Evolutionary conservation across 1,139 yeast genomes (phyloP).

Genomic region (Waltiozyma sp.): DNA sequence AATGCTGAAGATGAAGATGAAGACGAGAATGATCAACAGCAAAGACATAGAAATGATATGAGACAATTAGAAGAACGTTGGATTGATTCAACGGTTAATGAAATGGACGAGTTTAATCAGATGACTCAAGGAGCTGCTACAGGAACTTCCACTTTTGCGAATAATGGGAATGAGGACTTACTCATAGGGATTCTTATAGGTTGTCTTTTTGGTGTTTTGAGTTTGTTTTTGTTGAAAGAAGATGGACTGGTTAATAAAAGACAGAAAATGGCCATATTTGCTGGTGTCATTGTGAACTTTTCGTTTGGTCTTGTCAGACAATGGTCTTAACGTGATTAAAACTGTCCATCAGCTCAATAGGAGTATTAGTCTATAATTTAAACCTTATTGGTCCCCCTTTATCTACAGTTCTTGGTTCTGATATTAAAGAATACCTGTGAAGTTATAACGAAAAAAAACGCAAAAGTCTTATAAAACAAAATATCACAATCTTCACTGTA

Average conservation of each 20-base stretch:
- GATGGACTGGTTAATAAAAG: conserved; percentile 49
- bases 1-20: conserved; percentile 1
- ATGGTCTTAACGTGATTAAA: conserved; percentile 35
- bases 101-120: conserved; percentile 29
- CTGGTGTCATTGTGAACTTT: conserved; percentile 50
- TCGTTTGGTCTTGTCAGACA: conserved; percentile 45
- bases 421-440: too few relatives aligned
- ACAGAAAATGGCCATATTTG: conserved; percentile 51
- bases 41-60: conserved; percentile 23
- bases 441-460: too few relatives aligned
- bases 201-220: conserved; percentile 50
- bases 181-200: conserved; percentile 57
- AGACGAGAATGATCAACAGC: conserved; percentile 11
- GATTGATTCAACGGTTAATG: conserved; percentile 71
- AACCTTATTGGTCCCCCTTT: too few relatives aligned
- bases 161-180: conserved; percentile 40
- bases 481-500: too few relatives aligned
- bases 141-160: conserved; percentile 21
- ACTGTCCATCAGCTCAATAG: too few relatives aligned
- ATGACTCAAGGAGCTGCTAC: conserved; percentile 8
- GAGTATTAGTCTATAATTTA: too few relatives aligned
- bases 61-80: conserved; percentile 77
- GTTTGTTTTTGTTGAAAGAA: conserved; percentile 41
- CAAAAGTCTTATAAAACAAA: too few relatives aligned
- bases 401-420: too few relatives aligned